phyloP scores from a whole-genome alignment of 768 basidiomycete genomes.

The Glaciozyma antarctica region DNA sequence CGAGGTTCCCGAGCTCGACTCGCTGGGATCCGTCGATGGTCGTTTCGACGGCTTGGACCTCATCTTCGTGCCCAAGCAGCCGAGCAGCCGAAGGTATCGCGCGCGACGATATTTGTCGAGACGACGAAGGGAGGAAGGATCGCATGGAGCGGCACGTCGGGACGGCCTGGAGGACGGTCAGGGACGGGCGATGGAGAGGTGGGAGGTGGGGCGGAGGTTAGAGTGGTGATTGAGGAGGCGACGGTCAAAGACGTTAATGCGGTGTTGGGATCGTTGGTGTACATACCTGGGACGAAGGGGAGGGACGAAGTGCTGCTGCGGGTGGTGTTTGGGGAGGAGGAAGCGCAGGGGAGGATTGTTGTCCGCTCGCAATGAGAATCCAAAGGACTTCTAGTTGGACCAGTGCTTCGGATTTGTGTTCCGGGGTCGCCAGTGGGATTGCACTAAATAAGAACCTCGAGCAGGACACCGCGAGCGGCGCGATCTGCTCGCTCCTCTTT shows the following conservation, averaged over 20 bases:
- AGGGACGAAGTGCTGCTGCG: conserved; percentile 11
- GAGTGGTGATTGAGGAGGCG: background rate
- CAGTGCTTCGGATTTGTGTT: no score
- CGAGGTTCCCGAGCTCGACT: conserved; percentile 6
- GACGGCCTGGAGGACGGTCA: background rate
- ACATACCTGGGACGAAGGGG: background rate
- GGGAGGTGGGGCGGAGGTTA: background rate
- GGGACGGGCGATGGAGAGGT: conserved; percentile 6
- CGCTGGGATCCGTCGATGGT: conserved; percentile 22
- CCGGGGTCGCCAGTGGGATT: no score
- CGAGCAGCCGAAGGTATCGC: background rate
- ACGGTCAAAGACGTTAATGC: conserved; percentile 22
- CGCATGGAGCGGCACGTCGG: background rate
- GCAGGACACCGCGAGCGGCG: no score
- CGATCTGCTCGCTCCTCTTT: no score
- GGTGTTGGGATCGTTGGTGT: conserved; percentile 5
- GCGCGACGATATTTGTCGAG: background rate
- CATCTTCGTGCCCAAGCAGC: conserved; percentile 13
- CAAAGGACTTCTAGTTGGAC: no score
- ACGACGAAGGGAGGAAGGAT: conserved; percentile 4
- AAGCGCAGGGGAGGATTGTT: background rate
- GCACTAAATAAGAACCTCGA: no score
- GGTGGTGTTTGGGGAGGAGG: conserved; percentile 13
- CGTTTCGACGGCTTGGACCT: conserved; percentile 25
- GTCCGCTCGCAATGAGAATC: background rate